Evolutionary conservation across 306 rosid genomes (phyloP), one percentile per base, ranked within the genome.

Genomic region (Benincasa hispida): DNA sequence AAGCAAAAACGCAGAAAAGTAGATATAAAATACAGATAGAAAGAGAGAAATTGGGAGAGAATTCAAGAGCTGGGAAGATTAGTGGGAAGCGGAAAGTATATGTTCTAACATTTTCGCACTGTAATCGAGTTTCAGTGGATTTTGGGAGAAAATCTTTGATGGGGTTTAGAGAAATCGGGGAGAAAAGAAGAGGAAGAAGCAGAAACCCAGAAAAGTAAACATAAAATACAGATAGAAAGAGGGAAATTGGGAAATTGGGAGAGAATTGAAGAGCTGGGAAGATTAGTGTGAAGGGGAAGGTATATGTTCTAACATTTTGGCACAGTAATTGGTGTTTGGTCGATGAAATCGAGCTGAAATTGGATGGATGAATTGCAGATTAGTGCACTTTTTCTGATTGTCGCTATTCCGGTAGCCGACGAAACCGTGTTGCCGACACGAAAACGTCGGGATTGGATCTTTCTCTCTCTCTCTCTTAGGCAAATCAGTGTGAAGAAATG

Each of bases 351-450:
- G 39, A 70, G 75, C 57, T 70, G 75, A 18, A 45, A 22, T 14
- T 41, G 54, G 75, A 69, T 37, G 54, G 14, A 5, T 17, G 22
- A 45, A 11, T 67, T 7, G 57, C 35, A 2, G 25, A 13, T 25
- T 8, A 70, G 59, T 72, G 17, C 22, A 22, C 57, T 45, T 22
- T 70, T 68, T 24, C 0, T 17, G 56, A 72, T 42, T 50, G 59
- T 72, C 60, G 59, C 42, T 47, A 72, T 25, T 72, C 76, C 76
- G 27, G 76, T 8, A 3, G 59, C 59, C 72, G 51, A 37, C 4
- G 1, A 66, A 66, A 66, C 72, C 73, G 73, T 39, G 73, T 66
- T 66, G 73, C 73, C 76, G 76, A 72, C 76, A 72, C 76, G 59
- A 42, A 48, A 72, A 9, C 76, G 59, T 47, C 41, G 76, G 76